phyloP scores from a whole-genome alignment of 2,329 filamentous ascomycete genomes.

The Dactylonectria estremocensis region DNA sequence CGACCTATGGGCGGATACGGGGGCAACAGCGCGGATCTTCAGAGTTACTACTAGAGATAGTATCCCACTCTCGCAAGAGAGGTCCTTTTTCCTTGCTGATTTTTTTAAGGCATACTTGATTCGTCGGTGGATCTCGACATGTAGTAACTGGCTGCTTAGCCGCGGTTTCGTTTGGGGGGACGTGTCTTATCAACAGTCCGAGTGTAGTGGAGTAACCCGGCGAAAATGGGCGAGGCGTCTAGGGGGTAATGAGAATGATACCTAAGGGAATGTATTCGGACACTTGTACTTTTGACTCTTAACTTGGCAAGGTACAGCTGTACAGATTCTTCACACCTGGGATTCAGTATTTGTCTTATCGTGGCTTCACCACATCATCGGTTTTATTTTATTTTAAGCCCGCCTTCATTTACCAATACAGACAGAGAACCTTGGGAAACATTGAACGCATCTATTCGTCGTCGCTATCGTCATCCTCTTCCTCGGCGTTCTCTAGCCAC shows the following conservation, averaged over 20 bases:
- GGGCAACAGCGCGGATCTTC: slow-evolving; percentile 42
- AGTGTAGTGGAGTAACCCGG: slow-evolving; percentile 6
- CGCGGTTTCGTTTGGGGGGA: slow-evolving; percentile 23
- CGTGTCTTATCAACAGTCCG: slow-evolving; percentile 6
- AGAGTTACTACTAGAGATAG: slow-evolving; percentile 49
- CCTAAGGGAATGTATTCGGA: slow-evolving; percentile 13
- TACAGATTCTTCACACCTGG: slow-evolving; percentile 7
- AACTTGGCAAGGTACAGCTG: neutral
- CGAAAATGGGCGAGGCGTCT: slow-evolving; percentile 37
- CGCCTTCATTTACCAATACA: slow-evolving; percentile 15
- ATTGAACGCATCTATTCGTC: slow-evolving; percentile 47
- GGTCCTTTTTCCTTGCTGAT: slow-evolving; percentile 21
- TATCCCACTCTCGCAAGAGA: slow-evolving; percentile 4
- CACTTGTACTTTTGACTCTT: slow-evolving; percentile 10
- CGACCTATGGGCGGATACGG: slow-evolving; percentile 44
- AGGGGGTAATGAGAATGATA: slow-evolving; percentile 33
- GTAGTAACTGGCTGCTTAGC: slow-evolving; percentile 14
- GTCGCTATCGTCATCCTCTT: slow-evolving; percentile 74
- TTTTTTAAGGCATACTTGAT: slow-evolving; percentile 16
- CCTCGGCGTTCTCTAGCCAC: slow-evolving; percentile 84
- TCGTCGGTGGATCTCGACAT: slow-evolving; percentile 1
- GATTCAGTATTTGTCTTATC: neutral
- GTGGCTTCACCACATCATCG: neutral
- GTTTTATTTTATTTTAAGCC: slow-evolving; percentile 12
- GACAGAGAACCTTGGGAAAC: slow-evolving; percentile 4